Evolutionary conservation across 768 basidiomycete species (phyloP), one percentile per base, ranked within the genome.

Genomic region (Naematelia encephala): DNA sequence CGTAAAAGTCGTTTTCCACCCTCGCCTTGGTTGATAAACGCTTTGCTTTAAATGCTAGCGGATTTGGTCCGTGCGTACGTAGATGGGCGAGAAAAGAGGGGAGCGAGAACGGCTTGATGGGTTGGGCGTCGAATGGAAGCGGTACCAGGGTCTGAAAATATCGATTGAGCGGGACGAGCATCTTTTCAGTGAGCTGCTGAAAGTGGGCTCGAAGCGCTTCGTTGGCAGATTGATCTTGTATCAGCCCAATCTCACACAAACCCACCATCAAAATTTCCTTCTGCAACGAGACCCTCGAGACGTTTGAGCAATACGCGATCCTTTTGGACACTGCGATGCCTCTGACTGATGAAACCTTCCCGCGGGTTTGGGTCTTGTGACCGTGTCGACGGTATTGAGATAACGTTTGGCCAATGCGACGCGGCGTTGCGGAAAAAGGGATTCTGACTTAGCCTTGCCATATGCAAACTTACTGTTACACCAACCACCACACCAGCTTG

Each of bases 151-250:
- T 74, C 52, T 74, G 72, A 51, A 97, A 85, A 80, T 97, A 97
- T 64, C 93, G 84, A 66, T 93, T 87, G 3, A 98, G 82, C 0
- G 94, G 94, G 1, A 89, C 86, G 21, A 97, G 83, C 61, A 98
- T 81, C 54, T 87, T 87, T 19, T 87, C 88, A 1, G 94, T 91
- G 46, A 93, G 83, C 42, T 87, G 84, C 54, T 85, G 85, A 74
- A 98, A 91, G 71, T 97, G 91, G 47, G 84, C 81, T 22, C 90
- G 85, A 12, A 94, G 80, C 45, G 78, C 54, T 79, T 82, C 53
- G 84, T 83, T 54, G 83, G 90, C 26, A 8, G 70, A 61, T 0
- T 69, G 68, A 59, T 79, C 79, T 73, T n/a, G 84, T 68, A 53
- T 14, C 19, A 21, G 50, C 34, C 27, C 19, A 22, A 10, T 27